Percentiles rank a stretch among this genome's conserved stretches.
Conservation (phyloP, 768 basidiomycete genomes). For the Chalciporus sphaerocephalus region DNA sequence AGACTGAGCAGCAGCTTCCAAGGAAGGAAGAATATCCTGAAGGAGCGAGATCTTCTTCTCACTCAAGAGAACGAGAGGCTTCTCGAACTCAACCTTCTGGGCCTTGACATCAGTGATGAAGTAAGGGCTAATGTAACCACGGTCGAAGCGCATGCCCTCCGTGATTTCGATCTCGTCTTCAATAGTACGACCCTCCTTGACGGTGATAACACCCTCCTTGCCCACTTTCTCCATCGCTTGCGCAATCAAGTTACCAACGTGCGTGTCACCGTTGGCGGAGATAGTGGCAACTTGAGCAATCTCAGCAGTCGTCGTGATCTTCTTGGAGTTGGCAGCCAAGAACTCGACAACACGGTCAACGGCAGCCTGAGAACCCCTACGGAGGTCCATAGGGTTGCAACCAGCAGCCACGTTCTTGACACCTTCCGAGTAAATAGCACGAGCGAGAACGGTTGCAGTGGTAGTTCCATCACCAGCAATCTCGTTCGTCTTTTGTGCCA, state of each 20-base stretch:
- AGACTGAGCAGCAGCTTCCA: slow-evolving; percentile 75
- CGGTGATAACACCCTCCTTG: slow-evolving; percentile 99
- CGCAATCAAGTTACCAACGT: slow-evolving; percentile 92
- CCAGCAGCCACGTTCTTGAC: slow-evolving; percentile 99
- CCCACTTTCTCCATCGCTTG: slow-evolving; percentile 99
- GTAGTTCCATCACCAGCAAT: slow-evolving; percentile 97
- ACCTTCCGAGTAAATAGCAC: slow-evolving; percentile 97
- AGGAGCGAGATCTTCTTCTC: slow-evolving; percentile 98
- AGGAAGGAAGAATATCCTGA: slow-evolving; percentile 91
- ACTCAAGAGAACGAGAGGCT: slow-evolving; percentile 86
- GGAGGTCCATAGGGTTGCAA: slow-evolving; percentile 99
- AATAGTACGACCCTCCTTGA: slow-evolving; percentile 97
- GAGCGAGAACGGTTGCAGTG: slow-evolving; percentile 93
- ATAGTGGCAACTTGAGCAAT: slow-evolving; percentile 99
- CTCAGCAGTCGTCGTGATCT: slow-evolving; percentile 94
- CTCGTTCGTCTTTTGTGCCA: slow-evolving; percentile 96
- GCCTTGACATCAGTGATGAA: slow-evolving; percentile 97
- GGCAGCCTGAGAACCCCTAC: slow-evolving; percentile 94
- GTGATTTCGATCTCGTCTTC: slow-evolving; percentile 99
- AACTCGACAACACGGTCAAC: slow-evolving; percentile 93
- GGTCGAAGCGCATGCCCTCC: slow-evolving; percentile 99
- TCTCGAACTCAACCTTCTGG: slow-evolving; percentile 96
- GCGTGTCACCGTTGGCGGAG: slow-evolving; percentile 74
- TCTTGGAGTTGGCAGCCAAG: slow-evolving; percentile 83
- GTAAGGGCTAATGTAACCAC: slow-evolving; percentile 96